Evolutionary conservation across 129 eudicot species (phyloP).

Genomic region (Tagetes patula): DNA sequence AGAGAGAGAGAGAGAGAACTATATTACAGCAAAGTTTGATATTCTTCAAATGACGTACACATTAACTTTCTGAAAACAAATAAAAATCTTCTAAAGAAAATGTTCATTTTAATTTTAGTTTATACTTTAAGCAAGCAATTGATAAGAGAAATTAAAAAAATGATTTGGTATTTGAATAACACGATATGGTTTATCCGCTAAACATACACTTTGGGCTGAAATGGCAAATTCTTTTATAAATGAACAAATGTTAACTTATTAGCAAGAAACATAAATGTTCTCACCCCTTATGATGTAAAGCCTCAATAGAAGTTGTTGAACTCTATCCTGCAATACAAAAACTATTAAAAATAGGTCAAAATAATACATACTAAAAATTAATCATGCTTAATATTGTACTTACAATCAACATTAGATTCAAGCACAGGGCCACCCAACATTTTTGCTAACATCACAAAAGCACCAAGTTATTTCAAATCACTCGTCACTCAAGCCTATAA

Average conservation of each 20-base stretch:
- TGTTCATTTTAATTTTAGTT: conserved; percentile 2
- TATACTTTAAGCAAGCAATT: conserved; percentile 13
- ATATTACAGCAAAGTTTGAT: background rate
- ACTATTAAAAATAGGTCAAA: background rate
- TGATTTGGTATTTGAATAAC: no score
- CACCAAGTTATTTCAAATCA: conserved; percentile 11
- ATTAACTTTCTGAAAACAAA: conserved; percentile 7
- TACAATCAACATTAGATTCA: conserved; percentile 56
- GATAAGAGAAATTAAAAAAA: background rate
- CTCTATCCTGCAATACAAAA: conserved; percentile 67
- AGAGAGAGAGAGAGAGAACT: background rate
- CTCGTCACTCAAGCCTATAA: conserved; percentile 5
- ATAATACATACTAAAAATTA: background rate
- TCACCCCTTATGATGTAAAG: conserved; percentile 83
- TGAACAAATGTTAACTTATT: no score
- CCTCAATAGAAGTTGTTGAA: conserved; percentile 86
- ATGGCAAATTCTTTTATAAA: no score
- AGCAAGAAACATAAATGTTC: no score
- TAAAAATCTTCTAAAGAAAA: conserved; percentile 4
- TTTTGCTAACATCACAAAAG: conserved; percentile 18
- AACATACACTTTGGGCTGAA: no score
- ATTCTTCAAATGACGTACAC: conserved; percentile 4
- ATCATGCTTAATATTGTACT: conserved; percentile 14
- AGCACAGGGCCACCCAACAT: conserved; percentile 54
- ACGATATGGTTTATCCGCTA: no score